Percentiles rank a stretch among this genome's conserved stretches.
Evolutionary conservation across 139 green algal species (phyloP).

Genomic region (Haematococcus lacustris): DNA sequence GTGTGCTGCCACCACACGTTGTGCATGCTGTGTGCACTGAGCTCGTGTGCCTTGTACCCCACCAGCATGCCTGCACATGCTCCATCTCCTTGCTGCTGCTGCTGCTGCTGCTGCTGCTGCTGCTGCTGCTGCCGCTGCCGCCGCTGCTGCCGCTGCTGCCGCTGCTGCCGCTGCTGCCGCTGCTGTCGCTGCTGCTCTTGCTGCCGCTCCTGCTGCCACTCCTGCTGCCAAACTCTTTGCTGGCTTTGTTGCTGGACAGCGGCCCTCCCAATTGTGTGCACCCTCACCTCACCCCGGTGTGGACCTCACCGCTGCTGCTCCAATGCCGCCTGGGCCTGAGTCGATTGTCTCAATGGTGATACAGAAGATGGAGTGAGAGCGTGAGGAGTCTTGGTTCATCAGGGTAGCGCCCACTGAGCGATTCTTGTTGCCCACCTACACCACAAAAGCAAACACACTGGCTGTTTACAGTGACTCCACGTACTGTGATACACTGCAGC

Average conservation of each 20-base stretch:
- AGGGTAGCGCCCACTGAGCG: slow-evolving; percentile 73
- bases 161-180: slow-evolving; percentile 4
- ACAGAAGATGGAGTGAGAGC: slow-evolving; percentile 85
- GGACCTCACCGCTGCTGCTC: too few species aligned
- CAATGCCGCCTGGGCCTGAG: too few species aligned
- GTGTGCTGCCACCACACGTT: slow-evolving; percentile 2
- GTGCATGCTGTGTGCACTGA: slow-evolving; percentile 2
- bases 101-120: neutral
- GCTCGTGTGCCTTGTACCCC: neutral
- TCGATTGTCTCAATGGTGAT: slow-evolving; percentile 78
- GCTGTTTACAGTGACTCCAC: neutral
- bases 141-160: neutral
- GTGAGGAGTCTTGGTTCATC: slow-evolving; percentile 82
- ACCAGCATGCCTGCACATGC: neutral
- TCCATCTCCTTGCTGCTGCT: slow-evolving; percentile 17
- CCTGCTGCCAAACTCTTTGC: neutral
- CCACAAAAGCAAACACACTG: neutral
- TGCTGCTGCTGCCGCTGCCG: slow-evolving; percentile 13
- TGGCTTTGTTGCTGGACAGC: neutral
- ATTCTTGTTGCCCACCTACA: slow-evolving; percentile 69
- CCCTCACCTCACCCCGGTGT: too few species aligned
- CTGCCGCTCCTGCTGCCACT: neutral
- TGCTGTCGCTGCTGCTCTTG: neutral
- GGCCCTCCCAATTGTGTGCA: too few species aligned
- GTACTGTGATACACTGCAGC: neutral